These are phyloP conservation scores for Helotiales sp. DNA, from an alignment of 2,329 filamentous ascomycete species.

Conservation along the genomic window DNA sequence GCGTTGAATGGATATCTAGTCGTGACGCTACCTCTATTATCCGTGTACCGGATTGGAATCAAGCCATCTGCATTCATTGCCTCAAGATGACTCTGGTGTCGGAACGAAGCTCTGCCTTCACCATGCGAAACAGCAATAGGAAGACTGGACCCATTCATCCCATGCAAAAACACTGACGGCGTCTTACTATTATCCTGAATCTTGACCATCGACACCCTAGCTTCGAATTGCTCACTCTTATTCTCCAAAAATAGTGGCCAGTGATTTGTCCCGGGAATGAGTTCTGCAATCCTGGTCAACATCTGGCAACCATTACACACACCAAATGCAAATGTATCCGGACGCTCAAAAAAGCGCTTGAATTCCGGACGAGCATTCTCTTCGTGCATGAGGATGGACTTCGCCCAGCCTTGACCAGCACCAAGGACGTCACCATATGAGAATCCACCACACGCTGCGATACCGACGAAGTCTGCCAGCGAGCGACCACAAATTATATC, in stretches of 20 bases:
- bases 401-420: constrained; percentile 95
- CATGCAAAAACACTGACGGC: constrained; percentile 83
- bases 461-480: constrained; percentile 78
- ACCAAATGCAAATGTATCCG: constrained; percentile 88
- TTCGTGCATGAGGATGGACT: constrained; percentile 83
- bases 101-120: constrained; percentile 79
- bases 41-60: constrained; percentile 78
- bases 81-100: constrained; percentile 50
- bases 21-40: constrained; percentile 75
- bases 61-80: constrained; percentile 65
- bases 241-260: constrained; percentile 92
- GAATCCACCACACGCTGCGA: constrained; percentile 96
- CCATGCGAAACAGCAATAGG: constrained; percentile 90
- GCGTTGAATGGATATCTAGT: constrained; percentile 87
- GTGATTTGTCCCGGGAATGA: constrained; percentile 79
- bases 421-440: constrained; percentile 87
- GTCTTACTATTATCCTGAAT: constrained; percentile 61
- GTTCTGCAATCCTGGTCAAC: constrained; percentile 75
- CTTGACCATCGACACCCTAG: constrained; percentile 80
- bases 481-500: constrained; percentile 81
- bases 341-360: constrained; percentile 78
- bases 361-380: constrained; percentile 75
- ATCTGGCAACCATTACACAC: constrained; percentile 99
- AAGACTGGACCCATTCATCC: constrained; percentile 78
- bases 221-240: constrained; percentile 85